These are phyloP conservation scores for Solanum pimpinellifolium DNA, from an alignment of 257 asterid species.

Conservation along the genomic window DNA sequence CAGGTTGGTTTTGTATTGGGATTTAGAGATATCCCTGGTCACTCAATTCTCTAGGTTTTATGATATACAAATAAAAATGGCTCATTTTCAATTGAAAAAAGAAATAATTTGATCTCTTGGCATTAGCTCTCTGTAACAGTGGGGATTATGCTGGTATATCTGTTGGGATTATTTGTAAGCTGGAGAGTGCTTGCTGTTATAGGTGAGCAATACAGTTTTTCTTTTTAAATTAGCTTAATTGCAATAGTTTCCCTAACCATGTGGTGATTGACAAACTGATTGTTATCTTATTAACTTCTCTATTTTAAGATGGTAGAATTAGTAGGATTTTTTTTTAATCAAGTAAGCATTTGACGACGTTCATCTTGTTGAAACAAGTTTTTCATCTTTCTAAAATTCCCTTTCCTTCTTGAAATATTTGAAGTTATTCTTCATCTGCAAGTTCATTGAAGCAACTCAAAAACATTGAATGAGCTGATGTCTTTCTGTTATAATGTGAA, in stretches of 20 bases:
- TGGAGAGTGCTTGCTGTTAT: constrained; percentile 86
- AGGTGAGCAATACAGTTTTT: constrained; percentile 28
- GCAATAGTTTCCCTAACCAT: background rate
- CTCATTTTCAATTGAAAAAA: background rate
- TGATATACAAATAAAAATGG: background rate
- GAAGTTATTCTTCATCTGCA: background rate
- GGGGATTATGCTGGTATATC: constrained; percentile 78
- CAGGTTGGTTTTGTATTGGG: constrained; percentile 57
- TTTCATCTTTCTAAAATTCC: background rate
- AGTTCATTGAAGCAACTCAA: background rate
- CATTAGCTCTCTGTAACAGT: constrained; percentile 67
- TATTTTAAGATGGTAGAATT: background rate
- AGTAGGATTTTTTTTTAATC: background rate
- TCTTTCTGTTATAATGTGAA: background rate
- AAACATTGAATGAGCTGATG: background rate
- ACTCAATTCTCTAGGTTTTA: background rate
- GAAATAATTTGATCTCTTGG: background rate
- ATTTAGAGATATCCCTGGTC: background rate
- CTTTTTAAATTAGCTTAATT: background rate
- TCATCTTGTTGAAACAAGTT: background rate
- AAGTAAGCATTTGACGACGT: background rate
- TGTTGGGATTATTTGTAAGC: constrained; percentile 59
- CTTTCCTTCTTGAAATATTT: background rate
- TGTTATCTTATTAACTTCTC: background rate
- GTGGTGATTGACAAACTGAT: background rate